Evolutionary conservation across 805 yeast species (phyloP).

Genomic region (Zygosaccharomyces gambellarensis): DNA sequence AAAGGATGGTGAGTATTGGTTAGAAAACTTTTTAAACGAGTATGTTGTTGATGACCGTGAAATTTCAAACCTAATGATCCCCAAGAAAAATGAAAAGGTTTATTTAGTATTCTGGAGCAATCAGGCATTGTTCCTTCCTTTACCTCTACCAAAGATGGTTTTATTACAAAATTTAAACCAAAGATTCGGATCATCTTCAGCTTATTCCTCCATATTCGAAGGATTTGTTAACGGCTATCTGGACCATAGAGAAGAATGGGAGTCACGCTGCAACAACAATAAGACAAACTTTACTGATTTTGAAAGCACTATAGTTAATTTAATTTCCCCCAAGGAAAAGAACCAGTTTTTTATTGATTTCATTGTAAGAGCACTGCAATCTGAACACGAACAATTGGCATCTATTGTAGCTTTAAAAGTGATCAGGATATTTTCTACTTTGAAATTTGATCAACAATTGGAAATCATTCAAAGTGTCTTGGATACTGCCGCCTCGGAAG

Average conservation of each 20-base stretch:
- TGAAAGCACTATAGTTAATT: constrained; percentile 53
- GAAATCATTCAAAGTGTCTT: constrained; percentile 56
- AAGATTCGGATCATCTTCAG: constrained; percentile 21
- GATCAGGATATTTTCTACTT: constrained; percentile 47
- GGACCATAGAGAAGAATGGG: constrained; percentile 43
- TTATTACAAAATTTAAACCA: constrained; percentile 45
- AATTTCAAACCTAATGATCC: constrained; percentile 40
- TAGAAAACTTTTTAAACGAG: constrained; percentile 41
- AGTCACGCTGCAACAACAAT: constrained; percentile 40
- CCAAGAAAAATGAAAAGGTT: constrained; percentile 54
- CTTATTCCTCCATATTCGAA: constrained; percentile 46
- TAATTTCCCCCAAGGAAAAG: constrained; percentile 61
- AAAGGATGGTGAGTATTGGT: constrained; percentile 52
- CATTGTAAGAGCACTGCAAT: constrained; percentile 48
- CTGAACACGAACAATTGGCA: constrained; percentile 41
- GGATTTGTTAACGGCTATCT: constrained; percentile 44
- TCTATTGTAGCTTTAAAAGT: constrained; percentile 49
- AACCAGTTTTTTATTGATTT: constrained; percentile 54
- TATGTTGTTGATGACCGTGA: constrained; percentile 48
- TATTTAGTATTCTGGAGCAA: constrained; percentile 61
- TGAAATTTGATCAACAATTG: constrained; percentile 56
- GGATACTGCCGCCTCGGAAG: constrained; percentile 45
- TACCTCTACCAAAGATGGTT: constrained; percentile 53
- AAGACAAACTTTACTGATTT: constrained; percentile 49
- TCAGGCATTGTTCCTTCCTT: constrained; percentile 51